Evolutionary conservation across 768 basidiomycete species (phyloP), one percentile per base, ranked within the genome.

Genomic region (Pisolithus marmoratus): DNA sequence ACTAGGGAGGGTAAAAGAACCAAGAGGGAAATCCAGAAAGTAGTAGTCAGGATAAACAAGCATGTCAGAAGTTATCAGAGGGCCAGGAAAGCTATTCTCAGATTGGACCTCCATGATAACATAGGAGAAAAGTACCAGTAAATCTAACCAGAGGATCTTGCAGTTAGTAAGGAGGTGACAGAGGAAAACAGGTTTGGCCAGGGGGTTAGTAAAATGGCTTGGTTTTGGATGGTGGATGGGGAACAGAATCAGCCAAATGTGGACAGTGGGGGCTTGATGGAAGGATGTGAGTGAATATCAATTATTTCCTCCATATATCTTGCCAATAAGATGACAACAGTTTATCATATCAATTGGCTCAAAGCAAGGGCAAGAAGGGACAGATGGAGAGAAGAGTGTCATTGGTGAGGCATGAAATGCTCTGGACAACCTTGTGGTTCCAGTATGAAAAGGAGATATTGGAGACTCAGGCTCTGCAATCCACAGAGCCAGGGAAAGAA

Each of bases 381-480:
- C 12, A 20, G 57, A 49, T 63, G 62, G 62, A 29, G 48, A 14
- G 58, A 63, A 31, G 62, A 48, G 14, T 58, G 23, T 46, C 37
- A 7, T 26, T 57, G 27, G 38, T 60, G 6, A 29, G 29, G 48
- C 47, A 60, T 48, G 56, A 62, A 29, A 60, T 63, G 57, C 12
- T 50, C 1, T 63, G 62, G 62, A 54, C 58, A 0, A 19, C 52
- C 7, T 5, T 44, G 14, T 63, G 49, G 37, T 61, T 59, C 44
- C 14, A 48, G 22, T 4, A 23, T 4, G 12, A 34, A 4, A 34
- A 15, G 14, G 5, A 34, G 3, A 34, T 34, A 14, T 34, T 11
- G 31, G 31, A 34, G 31, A 15, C 2, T 3, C 2, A 14, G 31
- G 31, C 31, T 14, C 3, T 12, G 31, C 31, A 34, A 14, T 34